These are phyloP conservation scores for Aspergillus kassunensis DNA, from an alignment of 495 filamentous ascomycete genomes.

Conservation along the genomic window DNA sequence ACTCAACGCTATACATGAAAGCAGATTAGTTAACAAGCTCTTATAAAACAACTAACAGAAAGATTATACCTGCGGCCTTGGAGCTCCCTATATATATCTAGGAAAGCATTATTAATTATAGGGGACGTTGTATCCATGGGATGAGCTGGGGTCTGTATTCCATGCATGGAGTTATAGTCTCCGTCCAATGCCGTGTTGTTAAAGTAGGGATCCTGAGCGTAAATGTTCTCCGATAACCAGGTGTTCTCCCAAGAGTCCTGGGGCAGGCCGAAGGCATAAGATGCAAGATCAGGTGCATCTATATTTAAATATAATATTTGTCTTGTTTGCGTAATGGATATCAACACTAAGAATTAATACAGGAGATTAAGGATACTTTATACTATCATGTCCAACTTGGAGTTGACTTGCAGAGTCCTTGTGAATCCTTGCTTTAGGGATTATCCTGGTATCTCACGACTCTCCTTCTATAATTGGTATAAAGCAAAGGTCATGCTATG, in stretches of 20 bases:
- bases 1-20: neutral
- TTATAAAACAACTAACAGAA: neutral
- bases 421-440: neutral
- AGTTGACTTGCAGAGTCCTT: neutral
- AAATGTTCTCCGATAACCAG: neutral
- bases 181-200: neutral
- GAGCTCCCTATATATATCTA: neutral
- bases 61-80: neutral
- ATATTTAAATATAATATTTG: neutral
- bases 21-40: neutral
- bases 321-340: no score
- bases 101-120: neutral
- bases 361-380: neutral
- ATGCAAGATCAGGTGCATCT: neutral
- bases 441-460: neutral
- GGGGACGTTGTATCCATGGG: neutral
- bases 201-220: neutral
- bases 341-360: neutral
- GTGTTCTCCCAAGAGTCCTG: neutral
- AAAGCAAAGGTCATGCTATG: neutral
- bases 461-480: neutral
- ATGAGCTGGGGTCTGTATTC: neutral
- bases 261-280: neutral
- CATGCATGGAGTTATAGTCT: neutral
- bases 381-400: neutral